Evolutionary conservation across 2,329 filamentous ascomycete species (phyloP).

Genomic region (Pseudogymnoascus sp.): DNA sequence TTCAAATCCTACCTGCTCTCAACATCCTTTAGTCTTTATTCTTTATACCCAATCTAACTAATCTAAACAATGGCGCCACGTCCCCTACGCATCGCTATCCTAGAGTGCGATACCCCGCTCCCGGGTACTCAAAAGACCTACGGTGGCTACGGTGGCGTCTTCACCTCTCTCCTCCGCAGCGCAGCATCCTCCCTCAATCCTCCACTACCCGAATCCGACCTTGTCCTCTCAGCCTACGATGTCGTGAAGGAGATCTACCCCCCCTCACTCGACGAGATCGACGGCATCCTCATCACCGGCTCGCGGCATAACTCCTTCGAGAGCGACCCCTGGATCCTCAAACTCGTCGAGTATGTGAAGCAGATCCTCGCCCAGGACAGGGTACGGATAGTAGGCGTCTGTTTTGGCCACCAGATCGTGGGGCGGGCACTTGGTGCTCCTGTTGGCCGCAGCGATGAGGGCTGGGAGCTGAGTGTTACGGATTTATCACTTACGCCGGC

Average conservation of each 20-base stretch:
- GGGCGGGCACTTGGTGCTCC: constrained; percentile 62
- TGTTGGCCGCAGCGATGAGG: constrained; percentile 58
- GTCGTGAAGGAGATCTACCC: constrained; percentile 64
- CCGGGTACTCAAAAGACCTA: constrained; percentile 57
- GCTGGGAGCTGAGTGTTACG: constrained; percentile 78
- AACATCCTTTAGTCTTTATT: background rate
- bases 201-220: constrained; percentile 22
- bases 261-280: constrained; percentile 64
- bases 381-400: constrained; percentile 70
- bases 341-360: constrained; percentile 61
- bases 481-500: constrained; percentile 59
- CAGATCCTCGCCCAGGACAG: constrained; percentile 51
- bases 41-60: background rate
- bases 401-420: constrained; percentile 83
- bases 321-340: constrained; percentile 66
- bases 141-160: constrained; percentile 66
- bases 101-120: constrained; percentile 79
- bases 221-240: constrained; percentile 61
- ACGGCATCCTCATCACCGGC: constrained; percentile 78
- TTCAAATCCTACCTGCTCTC: background rate
- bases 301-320: constrained; percentile 69
- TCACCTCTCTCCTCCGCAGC: constrained; percentile 50
- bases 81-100: constrained; percentile 56
- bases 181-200: constrained; percentile 27
- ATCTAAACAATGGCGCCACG: constrained; percentile 20